These are phyloP conservation scores for Dillenia turbinata DNA, from an alignment of 164 flowering plant genomes.

Conservation along the genomic window DNA sequence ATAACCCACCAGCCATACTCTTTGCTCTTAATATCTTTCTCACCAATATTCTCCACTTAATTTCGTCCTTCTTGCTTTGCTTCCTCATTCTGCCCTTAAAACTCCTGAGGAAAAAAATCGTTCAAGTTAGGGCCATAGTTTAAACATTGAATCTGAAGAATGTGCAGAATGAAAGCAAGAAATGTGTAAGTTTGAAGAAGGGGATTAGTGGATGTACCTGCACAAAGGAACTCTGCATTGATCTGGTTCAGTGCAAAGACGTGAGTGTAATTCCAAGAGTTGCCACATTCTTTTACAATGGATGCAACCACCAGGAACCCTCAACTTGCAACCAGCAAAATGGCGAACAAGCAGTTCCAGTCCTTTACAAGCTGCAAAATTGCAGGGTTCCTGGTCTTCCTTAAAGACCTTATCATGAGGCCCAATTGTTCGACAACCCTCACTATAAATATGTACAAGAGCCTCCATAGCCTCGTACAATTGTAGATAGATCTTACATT, in stretches of 20 bases:
- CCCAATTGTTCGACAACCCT: slow-evolving; percentile 89
- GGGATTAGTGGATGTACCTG: slow-evolving; percentile 33
- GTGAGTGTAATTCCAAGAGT: slow-evolving; percentile 70
- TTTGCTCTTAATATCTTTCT: slow-evolving; percentile 54
- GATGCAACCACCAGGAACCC: slow-evolving; percentile 71
- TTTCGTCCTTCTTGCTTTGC: slow-evolving; percentile 73
- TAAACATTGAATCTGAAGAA: background rate
- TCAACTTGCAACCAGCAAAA: slow-evolving; percentile 75
- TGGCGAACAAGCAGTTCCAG: slow-evolving; percentile 78
- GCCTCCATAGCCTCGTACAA: slow-evolving; percentile 94
- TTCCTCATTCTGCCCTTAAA: slow-evolving; percentile 51
- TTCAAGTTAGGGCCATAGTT: no score
- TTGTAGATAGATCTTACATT: slow-evolving; percentile 57
- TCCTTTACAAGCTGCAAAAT: slow-evolving; percentile 70
- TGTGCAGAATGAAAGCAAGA: slow-evolving; percentile 2
- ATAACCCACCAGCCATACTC: slow-evolving; percentile 35
- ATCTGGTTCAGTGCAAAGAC: slow-evolving; percentile 49
- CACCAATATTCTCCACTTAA: slow-evolving; percentile 67
- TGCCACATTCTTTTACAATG: slow-evolving; percentile 99
- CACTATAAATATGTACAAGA: slow-evolving; percentile 80
- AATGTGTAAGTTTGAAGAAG: no score
- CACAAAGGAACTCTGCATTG: slow-evolving; percentile 74
- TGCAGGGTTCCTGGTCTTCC: slow-evolving; percentile 50
- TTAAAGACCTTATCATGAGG: slow-evolving; percentile 65
- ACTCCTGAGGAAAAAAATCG: slow-evolving; percentile 32